Base-by-base conservation (phyloP, 2,329 filamentous ascomycete genomes). In the Parastagonospora nodorum region DNA sequence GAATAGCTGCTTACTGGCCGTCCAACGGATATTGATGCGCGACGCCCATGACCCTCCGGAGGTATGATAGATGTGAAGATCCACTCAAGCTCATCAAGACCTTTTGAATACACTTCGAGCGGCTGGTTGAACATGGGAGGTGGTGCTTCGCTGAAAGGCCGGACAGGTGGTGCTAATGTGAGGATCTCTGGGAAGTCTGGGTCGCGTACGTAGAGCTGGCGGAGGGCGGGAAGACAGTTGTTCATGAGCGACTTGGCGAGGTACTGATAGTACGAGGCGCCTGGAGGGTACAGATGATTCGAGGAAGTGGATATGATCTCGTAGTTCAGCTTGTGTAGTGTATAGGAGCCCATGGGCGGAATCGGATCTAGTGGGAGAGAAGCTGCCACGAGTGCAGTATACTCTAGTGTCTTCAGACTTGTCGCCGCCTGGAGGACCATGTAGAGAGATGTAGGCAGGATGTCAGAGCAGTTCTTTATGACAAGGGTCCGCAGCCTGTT, bases 181-280 rank as follows among this genome's bases (percentile, higher is more conserved):
- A 97, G 83, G 9, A 87, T 82, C 60, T 96, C 90, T 2, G 92
- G 87, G 69, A 97, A 96, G 42, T 84, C 81, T 24, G 88, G 84
- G 64, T 97, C 92, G 43, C 90, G 88, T 14, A 97, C 93, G 69
- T 95, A 97, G 7, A 97, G 82, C 16, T 87, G 84, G 31, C 82
- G 82, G 8, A 97, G 80, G 31, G 82, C 83, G 1, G 92, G 91
- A 7, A 97, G 81, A 7, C 85, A 83, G 55, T 88, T 88, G 12
- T 85, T 83, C 53, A 94, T 84, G 29, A 97, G 83, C 0, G 90
- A 96, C n/a, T 84, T 84, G 24, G 90, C 87, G 15, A 97, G 84
- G 73, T 96, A 96, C 53, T 85, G 84, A 74, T 97, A 96, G 76
- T 96, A 95, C 14, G 81, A 82, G 19, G 77, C 75, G 6, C 79